These are phyloP conservation scores for Silene noctiflora DNA, from an alignment of 179 eudicot genomes.

Conservation along the genomic window DNA sequence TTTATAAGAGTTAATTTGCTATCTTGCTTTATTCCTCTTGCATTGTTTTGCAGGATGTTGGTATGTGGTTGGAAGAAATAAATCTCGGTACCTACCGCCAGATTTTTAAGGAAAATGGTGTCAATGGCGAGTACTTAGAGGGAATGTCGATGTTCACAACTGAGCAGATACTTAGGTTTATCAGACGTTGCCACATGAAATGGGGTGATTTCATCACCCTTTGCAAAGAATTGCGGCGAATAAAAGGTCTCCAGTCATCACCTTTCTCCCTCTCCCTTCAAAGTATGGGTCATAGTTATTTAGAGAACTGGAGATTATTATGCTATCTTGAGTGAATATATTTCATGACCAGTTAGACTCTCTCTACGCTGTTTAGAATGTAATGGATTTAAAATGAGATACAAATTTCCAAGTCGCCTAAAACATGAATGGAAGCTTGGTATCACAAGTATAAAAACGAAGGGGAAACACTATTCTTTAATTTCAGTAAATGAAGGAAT, in stretches of 20 bases:
- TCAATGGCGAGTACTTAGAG: constrained; percentile 89
- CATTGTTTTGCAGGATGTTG: constrained; percentile 63
- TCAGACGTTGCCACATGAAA: constrained; percentile 92
- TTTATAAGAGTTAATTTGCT: background rate
- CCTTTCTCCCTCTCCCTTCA: background rate
- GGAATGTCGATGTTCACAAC: constrained; percentile 96
- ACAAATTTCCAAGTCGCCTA: constrained; percentile 7
- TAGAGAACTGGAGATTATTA: background rate
- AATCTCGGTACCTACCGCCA: constrained; percentile 80
- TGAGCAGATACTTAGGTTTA: constrained; percentile 86
- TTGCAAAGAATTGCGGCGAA: constrained; percentile 87
- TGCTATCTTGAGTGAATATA: background rate
- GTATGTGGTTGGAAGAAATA: constrained; percentile 88
- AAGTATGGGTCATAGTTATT: too few species aligned
- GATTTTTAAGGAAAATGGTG: constrained; percentile 78
- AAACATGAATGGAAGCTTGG: background rate
- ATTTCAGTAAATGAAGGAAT: background rate
- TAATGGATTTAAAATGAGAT: constrained; percentile 2
- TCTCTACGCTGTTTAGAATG: background rate
- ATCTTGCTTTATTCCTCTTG: background rate
- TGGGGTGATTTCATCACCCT: constrained; percentile 95
- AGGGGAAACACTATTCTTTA: background rate
- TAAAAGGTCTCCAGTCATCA: constrained; percentile 51
- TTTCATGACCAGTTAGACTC: too few species aligned
- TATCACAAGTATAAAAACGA: background rate